Evolutionary conservation across 495 filamentous ascomycete genomes (phyloP).

Genomic region (Extremus antarcticus): DNA sequence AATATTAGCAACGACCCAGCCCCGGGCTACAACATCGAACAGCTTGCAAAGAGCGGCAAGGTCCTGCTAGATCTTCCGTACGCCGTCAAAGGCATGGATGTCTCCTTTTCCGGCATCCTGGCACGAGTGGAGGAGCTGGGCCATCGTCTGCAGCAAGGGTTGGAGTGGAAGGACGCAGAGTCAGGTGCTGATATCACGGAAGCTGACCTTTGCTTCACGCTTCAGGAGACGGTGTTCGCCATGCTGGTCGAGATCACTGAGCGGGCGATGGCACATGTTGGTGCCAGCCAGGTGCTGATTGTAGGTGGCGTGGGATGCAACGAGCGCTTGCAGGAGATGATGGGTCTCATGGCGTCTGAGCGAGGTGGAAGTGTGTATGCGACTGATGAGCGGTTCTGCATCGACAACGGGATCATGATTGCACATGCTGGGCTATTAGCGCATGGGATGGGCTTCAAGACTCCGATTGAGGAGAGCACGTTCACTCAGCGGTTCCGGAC

Average conservation of each 20-base stretch:
- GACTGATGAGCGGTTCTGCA: conserved; percentile 94
- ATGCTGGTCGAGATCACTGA: conserved; percentile 99
- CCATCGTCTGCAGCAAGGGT: conserved; percentile 18
- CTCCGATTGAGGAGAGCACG: conserved; percentile 65
- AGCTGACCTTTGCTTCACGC: conserved; percentile 84
- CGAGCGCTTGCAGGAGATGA: conserved; percentile 93
- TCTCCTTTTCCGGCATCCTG: conserved; percentile 84
- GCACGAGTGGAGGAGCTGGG: conserved; percentile 71
- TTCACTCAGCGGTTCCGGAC: conserved; percentile 93
- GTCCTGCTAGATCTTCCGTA: conserved; percentile 82
- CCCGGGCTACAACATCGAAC: conserved; percentile 96
- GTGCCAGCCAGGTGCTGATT: conserved; percentile 78
- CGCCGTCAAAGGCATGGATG: conserved; percentile 97
- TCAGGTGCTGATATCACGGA: conserved; percentile 48
- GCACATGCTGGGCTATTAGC: conserved; percentile 88
- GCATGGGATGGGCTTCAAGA: conserved; percentile 66
- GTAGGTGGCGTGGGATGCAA: conserved; percentile 99
- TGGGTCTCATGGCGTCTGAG: conserved; percentile 89
- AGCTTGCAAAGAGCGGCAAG: conserved; percentile 70
- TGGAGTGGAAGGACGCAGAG: conserved; percentile 28
- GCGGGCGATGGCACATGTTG: conserved; percentile 95
- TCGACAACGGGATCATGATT: conserved; percentile 99
- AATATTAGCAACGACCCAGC: conserved; percentile 90
- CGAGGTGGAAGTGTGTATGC: conserved; percentile 84
- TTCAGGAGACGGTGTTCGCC: conserved; percentile 89